A percentile compares a stretch with the other conserved stretches of the same genome.
phyloP scores from a whole-genome alignment of 305 asterid species.

The Fraxinus xanthoxyloides region DNA sequence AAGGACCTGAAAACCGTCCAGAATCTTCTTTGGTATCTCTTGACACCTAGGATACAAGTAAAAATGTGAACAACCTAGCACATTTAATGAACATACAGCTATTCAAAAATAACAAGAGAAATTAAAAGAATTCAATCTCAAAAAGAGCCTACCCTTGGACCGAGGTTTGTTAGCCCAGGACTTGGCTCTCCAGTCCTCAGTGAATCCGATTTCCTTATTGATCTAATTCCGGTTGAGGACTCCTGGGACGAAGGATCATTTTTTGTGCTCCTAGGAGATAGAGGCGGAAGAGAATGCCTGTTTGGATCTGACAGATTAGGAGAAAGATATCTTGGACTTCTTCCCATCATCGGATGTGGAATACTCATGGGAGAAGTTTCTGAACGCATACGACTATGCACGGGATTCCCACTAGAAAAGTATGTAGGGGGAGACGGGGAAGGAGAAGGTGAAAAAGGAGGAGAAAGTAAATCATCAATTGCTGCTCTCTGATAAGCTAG shows the following conservation, averaged over 20 bases:
- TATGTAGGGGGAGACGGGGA: conserved; percentile 88
- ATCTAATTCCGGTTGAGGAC: conserved; percentile 74
- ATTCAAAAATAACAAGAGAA: conserved; percentile 6
- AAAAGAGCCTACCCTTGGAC: conserved; percentile 50
- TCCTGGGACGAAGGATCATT: conserved; percentile 76
- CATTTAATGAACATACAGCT: conserved; percentile 9
- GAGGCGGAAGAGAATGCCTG: conserved; percentile 83
- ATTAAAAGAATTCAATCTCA: conserved; percentile 8
- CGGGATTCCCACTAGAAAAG: conserved; percentile 35
- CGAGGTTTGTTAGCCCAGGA: conserved; percentile 47
- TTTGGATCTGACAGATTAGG: conserved; percentile 91
- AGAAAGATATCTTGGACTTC: conserved; percentile 76
- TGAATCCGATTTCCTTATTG: conserved; percentile 60
- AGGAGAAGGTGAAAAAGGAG: conserved; percentile 86
- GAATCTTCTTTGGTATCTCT: conserved; percentile 90
- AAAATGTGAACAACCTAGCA: conserved; percentile 21
- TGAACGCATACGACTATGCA: conserved; percentile 50
- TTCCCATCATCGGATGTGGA: conserved; percentile 75
- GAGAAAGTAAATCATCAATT: conserved; percentile 73
- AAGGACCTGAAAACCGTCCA: conserved; percentile 87
- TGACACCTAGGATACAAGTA: conserved; percentile 43
- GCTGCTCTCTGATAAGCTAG: conserved; percentile 43
- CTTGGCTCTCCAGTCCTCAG: conserved; percentile 63
- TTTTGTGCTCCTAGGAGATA: conserved; percentile 75
- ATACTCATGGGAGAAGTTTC: conserved; percentile 93